Conservation (phyloP, 129 eudicot genomes). For the Artemisia argyi region DNA sequence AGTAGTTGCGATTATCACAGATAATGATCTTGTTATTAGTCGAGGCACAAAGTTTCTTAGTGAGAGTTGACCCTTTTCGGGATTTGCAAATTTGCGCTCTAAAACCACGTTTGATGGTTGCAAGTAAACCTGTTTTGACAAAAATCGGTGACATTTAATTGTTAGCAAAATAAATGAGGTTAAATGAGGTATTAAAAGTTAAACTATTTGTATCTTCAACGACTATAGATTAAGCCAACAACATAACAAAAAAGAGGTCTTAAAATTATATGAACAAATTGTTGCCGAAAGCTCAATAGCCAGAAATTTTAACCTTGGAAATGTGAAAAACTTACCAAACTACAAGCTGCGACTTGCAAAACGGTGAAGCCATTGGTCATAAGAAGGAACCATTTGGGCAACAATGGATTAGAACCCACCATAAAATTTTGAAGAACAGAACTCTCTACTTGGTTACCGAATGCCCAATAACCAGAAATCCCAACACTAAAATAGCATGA, state of each 20-base stretch:
- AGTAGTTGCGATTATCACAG: slow-evolving; percentile 53
- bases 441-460: slow-evolving; percentile 58
- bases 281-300: neutral
- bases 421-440: slow-evolving; percentile 63
- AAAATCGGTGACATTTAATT: neutral
- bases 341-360: slow-evolving; percentile 55
- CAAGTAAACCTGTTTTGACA: slow-evolving; percentile 50
- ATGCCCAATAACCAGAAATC: slow-evolving; percentile 85
- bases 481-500: slow-evolving; percentile 70
- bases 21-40: slow-evolving; percentile 54
- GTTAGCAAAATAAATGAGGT: no score
- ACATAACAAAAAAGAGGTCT: no score
- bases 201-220: no score
- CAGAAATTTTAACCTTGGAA: neutral
- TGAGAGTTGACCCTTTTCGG: slow-evolving; percentile 49
- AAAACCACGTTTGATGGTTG: slow-evolving; percentile 72
- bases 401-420: slow-evolving; percentile 45
- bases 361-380: slow-evolving; percentile 54
- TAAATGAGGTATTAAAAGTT: no score
- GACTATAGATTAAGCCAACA: no score
- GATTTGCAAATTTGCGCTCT: slow-evolving; percentile 62
- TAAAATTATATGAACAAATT: no score
- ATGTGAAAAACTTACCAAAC: slow-evolving; percentile 37
- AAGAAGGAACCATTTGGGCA: slow-evolving; percentile 73
- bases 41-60: slow-evolving; percentile 62